Conservation (phyloP, 345 rosid species). For the Arabidopsis thaliana region TAIR10.1 NC_003075.7:10991001-10991500, state of each 20-base stretch:
- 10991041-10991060: constrained; percentile 93
- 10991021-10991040: constrained; percentile 73
- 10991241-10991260: constrained; percentile 90
- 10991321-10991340: constrained; percentile 98
- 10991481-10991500: constrained; percentile 36
- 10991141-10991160: constrained; percentile 82
- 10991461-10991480: constrained; percentile 43
- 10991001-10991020: constrained; percentile 87
- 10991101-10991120: constrained; percentile 87
- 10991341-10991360: constrained; percentile 92
- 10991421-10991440: constrained; percentile 96
- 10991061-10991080: constrained; percentile 88
- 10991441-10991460: constrained; percentile 85
- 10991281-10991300: constrained; percentile 78
- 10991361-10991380: constrained; percentile 89
- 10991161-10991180: constrained; percentile 86
- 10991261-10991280: constrained; percentile 97
- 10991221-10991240: constrained; percentile 91
- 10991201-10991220: constrained; percentile 99
- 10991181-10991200: constrained; percentile 74
- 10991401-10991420: constrained; percentile 97
- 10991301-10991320: constrained; percentile 92
- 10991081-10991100: constrained; percentile 90
- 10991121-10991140: constrained; percentile 97
- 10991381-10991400: constrained; percentile 96